phyloP scores from a whole-genome alignment of 139 green algal genomes.

The Axilococcus clingmanii region DNA sequence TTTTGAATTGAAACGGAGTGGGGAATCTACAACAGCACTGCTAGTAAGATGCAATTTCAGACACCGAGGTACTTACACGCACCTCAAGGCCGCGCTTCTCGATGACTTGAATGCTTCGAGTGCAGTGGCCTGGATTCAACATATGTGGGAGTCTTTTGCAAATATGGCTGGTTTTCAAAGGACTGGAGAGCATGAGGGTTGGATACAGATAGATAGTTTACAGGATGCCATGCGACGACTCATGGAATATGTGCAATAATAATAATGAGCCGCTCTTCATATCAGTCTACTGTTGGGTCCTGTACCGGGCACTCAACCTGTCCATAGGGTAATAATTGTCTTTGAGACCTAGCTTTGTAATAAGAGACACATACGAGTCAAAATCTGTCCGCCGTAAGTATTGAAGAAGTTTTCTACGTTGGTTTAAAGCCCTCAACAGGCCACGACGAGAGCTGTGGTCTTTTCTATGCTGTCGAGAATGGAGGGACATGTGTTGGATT shows the following conservation, averaged over 20 bases:
- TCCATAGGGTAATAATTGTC: constrained; percentile 41
- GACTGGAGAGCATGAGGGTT: not conserved
- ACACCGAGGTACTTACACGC: too few relatives aligned
- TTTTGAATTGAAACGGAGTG: too few relatives aligned
- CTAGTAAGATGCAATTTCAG: too few relatives aligned
- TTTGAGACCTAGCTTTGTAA: constrained; percentile 37
- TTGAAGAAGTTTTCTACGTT: constrained; percentile 38
- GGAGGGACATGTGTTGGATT: constrained; percentile 30
- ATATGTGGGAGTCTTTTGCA: too few relatives aligned
- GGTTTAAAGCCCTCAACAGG: constrained; percentile 35
- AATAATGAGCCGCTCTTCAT: too few relatives aligned
- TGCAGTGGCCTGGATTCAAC: too few relatives aligned
- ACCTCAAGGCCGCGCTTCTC: too few relatives aligned
- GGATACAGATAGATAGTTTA: not conserved
- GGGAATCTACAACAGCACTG: too few relatives aligned
- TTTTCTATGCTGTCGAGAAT: constrained; percentile 35
- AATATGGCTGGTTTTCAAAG: too few relatives aligned
- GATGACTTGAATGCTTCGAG: too few relatives aligned
- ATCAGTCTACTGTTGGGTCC: not conserved
- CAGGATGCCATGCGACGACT: not conserved
- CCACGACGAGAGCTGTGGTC: constrained; percentile 32
- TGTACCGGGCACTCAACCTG: constrained; percentile 6
- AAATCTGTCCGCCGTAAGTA: constrained; percentile 50
- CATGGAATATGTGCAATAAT: too few relatives aligned
- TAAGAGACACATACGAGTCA: constrained; percentile 33